Conservation (phyloP, 208 protist species). For the Acanthamoeba comandoni region DNA sequence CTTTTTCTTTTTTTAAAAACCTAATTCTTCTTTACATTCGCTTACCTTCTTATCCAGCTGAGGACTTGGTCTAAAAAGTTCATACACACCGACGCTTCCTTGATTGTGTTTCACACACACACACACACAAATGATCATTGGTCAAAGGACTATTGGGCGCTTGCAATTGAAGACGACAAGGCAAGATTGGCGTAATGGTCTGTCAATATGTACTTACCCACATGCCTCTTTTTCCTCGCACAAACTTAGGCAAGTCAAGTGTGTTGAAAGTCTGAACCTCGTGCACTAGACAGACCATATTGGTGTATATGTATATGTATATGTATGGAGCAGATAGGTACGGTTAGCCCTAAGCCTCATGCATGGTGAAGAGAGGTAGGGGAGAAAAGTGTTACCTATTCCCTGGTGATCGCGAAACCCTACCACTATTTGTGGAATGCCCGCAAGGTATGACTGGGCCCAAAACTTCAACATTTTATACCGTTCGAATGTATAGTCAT, state of each 20-base stretch:
- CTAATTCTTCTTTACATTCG: too few species aligned
- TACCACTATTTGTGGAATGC: conserved; percentile 34
- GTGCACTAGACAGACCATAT: too few species aligned
- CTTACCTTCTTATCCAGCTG: background rate
- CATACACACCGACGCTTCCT: conserved; percentile 25
- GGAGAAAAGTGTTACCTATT: background rate
- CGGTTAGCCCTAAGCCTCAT: too few species aligned
- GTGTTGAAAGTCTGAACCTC: conserved; percentile 11
- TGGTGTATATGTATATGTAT: too few species aligned
- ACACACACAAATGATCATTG: background rate
- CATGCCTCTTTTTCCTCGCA: conserved; percentile 23
- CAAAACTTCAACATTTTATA: conserved; percentile 50
- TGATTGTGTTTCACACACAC: too few species aligned
- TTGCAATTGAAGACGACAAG: background rate
- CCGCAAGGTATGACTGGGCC: conserved; percentile 42
- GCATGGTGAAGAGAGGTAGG: too few species aligned
- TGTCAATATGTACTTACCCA: conserved; percentile 14
- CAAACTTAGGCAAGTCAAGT: conserved; percentile 2
- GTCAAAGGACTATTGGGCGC: background rate
- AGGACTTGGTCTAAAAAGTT: conserved; percentile 39
- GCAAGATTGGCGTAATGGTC: too few species aligned
- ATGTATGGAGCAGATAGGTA: too few species aligned
- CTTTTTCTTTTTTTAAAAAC: too few species aligned
- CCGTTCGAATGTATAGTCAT: conserved; percentile 15
- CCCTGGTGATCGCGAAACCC: conserved; percentile 52